Conservation (phyloP, 331 rosid species). For the Malus hybrid region DNA sequence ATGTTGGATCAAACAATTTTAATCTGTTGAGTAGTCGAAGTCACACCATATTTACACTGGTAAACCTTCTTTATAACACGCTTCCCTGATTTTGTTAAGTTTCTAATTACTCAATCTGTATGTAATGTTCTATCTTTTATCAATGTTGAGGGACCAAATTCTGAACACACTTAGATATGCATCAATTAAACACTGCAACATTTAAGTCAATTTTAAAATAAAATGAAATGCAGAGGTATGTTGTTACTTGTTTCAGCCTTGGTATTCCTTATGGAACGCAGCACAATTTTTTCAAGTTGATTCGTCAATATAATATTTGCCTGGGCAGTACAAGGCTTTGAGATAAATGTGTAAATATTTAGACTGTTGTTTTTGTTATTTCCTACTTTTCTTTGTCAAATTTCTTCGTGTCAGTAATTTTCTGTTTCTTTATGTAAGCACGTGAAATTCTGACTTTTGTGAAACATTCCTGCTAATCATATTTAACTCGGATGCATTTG, state of each 20-base stretch:
- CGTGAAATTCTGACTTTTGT: not conserved
- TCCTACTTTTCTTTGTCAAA: not conserved
- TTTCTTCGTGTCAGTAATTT: not conserved
- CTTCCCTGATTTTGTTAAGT: not conserved
- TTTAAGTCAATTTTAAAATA: not conserved
- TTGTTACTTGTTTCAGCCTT: not conserved
- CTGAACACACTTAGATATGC: not conserved
- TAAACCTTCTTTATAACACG: slow-evolving; percentile 27
- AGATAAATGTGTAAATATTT: not conserved
- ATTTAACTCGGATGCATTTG: slow-evolving; percentile 27
- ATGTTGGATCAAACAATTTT: slow-evolving; percentile 97
- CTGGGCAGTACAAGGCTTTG: not conserved
- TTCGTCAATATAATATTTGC: not conserved
- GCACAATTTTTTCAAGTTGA: not conserved
- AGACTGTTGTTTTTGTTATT: not conserved
- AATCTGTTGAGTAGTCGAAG: slow-evolving; percentile 98
- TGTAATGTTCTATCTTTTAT: not conserved
- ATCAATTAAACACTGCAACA: not conserved
- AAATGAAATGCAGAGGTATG: not conserved
- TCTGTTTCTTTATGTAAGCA: not conserved
- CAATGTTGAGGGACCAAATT: not conserved
- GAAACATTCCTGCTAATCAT: slow-evolving; percentile 2
- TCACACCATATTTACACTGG: slow-evolving; percentile 97
- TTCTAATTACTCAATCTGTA: not conserved
- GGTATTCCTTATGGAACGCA: not conserved